phyloP scores from a whole-genome alignment of 2,329 filamentous ascomycete genomes.

The Trichophyton schoenleinii region DNA sequence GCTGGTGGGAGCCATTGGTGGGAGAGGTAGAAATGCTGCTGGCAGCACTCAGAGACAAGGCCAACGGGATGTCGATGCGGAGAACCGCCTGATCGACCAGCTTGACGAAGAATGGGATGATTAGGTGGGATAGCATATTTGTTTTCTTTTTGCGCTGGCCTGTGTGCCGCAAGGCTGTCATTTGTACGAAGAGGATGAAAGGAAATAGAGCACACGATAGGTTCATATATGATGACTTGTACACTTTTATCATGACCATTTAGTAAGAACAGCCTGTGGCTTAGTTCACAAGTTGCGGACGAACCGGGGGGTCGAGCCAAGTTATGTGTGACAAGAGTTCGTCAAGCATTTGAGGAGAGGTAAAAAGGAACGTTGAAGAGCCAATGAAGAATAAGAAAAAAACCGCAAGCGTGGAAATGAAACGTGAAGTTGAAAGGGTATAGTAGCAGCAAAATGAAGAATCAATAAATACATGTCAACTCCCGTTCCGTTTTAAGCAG shows the following conservation, averaged over 20 bases:
- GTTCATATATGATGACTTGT: neutral
- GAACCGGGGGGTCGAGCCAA: too few species aligned
- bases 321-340: neutral
- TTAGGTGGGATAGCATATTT: constrained; percentile 12
- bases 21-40: constrained; percentile 21
- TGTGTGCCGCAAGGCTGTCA: neutral
- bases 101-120: constrained; percentile 97
- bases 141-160: neutral
- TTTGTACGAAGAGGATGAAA: neutral
- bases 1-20: constrained; percentile 26
- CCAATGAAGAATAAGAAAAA: neutral
- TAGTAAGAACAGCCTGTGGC: neutral
- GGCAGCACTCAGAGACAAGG: constrained; percentile 26
- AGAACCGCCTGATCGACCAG: constrained; percentile 90
- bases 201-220: neutral
- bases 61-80: constrained; percentile 52
- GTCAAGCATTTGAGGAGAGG: neutral
- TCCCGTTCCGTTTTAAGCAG: neutral
- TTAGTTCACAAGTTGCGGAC: neutral
- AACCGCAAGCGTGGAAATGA: neutral
- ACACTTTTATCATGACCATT: neutral
- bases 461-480: neutral
- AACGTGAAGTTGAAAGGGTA: neutral
- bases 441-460: neutral
- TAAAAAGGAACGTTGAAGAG: neutral